Evolutionary conservation across 2,329 filamentous ascomycete species (phyloP).

Genomic region (Diaporthe australafricana): DNA sequence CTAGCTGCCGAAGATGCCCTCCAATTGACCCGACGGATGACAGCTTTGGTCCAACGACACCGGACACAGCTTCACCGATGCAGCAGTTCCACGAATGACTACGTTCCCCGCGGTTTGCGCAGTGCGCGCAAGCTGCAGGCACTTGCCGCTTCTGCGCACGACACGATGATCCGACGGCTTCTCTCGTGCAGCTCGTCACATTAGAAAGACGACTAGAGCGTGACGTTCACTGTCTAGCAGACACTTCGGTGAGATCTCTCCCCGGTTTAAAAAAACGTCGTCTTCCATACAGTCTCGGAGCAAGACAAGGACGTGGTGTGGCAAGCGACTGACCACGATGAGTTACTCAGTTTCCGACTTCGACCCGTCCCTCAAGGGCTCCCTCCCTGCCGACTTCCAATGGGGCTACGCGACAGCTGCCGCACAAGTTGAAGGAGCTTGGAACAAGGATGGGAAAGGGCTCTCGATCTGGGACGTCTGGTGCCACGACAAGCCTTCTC

Average conservation of each 20-base stretch:
- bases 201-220: not conserved
- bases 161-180: not conserved
- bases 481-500: slow-evolving; percentile 49
- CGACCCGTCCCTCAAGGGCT: slow-evolving; percentile 43
- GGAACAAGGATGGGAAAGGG: slow-evolving; percentile 55
- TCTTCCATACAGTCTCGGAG: not conserved
- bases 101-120: not conserved
- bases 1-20: slow-evolving; percentile 11
- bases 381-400: slow-evolving; percentile 49
- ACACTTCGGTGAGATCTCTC: not conserved
- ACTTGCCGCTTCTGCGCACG: not conserved
- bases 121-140: not conserved
- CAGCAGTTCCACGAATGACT: slow-evolving; percentile 34
- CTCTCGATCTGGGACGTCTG: slow-evolving; percentile 55
- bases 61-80: slow-evolving; percentile 32
- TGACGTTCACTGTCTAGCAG: not conserved
- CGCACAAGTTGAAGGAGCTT: slow-evolving; percentile 55
- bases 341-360: slow-evolving; percentile 40
- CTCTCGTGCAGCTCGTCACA: not conserved
- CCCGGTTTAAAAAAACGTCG: not conserved
- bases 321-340: slow-evolving; percentile 28
- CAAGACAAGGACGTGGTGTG: not conserved
- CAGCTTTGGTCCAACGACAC: slow-evolving; percentile 4
- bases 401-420: slow-evolving; percentile 56
- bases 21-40: slow-evolving; percentile 20